phyloP scores from a whole-genome alignment of 2,329 filamentous ascomycete species.

The Whalleya microplaca region DNA sequence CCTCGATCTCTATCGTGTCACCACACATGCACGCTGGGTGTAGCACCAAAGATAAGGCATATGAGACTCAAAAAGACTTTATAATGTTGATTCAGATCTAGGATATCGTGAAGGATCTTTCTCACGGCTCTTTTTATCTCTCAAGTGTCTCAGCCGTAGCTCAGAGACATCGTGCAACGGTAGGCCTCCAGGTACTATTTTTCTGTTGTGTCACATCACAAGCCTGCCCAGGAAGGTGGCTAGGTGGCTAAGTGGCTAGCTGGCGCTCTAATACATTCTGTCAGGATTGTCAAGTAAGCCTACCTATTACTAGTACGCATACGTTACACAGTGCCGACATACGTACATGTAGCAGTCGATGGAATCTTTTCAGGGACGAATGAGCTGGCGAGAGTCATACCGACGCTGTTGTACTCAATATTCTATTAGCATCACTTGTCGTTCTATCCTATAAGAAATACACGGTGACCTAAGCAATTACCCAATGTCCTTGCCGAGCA shows the following conservation, averaged over 20 bases:
- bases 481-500: background rate
- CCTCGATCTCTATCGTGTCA: background rate
- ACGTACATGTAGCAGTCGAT: too few species aligned
- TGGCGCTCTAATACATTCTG: background rate
- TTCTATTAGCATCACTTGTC: too few species aligned
- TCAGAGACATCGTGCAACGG: background rate
- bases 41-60: background rate
- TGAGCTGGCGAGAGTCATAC: too few species aligned
- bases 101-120: background rate
- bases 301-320: background rate
- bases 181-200: background rate
- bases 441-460: too few species aligned
- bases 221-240: too few species aligned
- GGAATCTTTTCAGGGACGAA: too few species aligned
- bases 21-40: background rate
- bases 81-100: background rate
- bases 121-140: background rate
- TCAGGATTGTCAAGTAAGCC: background rate
- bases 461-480: too few species aligned
- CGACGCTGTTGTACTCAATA: too few species aligned
- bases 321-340: too few species aligned
- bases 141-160: background rate
- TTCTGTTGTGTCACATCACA: too few species aligned
- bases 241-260: too few species aligned
- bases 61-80: background rate